A percentile compares a stretch with the other conserved stretches of the same genome.
Evolutionary conservation across 1,284 basidiomycete genomes (phyloP).

Genomic region (Cutaneotrichosporon sp.): DNA sequence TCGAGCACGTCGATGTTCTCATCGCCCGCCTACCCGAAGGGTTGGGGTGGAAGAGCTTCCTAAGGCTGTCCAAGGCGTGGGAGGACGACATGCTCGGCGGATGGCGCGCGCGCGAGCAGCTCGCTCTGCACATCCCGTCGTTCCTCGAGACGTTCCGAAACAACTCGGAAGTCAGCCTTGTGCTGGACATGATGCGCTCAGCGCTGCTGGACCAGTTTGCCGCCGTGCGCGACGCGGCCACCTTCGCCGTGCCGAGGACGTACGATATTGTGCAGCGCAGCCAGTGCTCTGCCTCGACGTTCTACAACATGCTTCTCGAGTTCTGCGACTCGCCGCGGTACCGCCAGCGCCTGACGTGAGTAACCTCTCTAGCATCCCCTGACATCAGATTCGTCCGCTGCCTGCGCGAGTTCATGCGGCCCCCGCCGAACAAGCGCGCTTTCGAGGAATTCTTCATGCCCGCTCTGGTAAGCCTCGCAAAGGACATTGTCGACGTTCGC

Average conservation of each 20-base stretch:
- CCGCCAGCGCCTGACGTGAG: slow-evolving; percentile 69
- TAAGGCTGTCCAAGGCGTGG: slow-evolving; percentile 60
- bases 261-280: slow-evolving; percentile 54
- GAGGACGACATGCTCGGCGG: slow-evolving; percentile 58
- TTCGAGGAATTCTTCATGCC: slow-evolving; percentile 61
- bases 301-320: slow-evolving; percentile 56
- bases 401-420: slow-evolving; percentile 59
- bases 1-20: slow-evolving; percentile 61
- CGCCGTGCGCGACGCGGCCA: slow-evolving; percentile 73
- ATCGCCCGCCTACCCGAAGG: slow-evolving; percentile 55
- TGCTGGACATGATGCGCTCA: slow-evolving; percentile 56
- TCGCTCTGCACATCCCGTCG: slow-evolving; percentile 58
- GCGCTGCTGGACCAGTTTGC: slow-evolving; percentile 76
- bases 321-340: slow-evolving; percentile 59
- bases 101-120: slow-evolving; percentile 78
- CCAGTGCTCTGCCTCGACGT: slow-evolving; percentile 42
- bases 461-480: slow-evolving; percentile 57
- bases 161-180: slow-evolving; percentile 34
- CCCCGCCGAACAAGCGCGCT: slow-evolving; percentile 46
- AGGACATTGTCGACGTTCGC: slow-evolving; percentile 78
- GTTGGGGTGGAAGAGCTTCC: slow-evolving; percentile 56
- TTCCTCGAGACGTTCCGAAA: slow-evolving; percentile 49
- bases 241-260: slow-evolving; percentile 55
- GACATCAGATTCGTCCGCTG: slow-evolving; percentile 61
- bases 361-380: slow-evolving; percentile 21